Percentiles rank a stretch among this genome's conserved stretches.
These are phyloP conservation scores for Macaranga tanarius DNA, from an alignment of 441 rosid species.

Conservation along the genomic window DNA sequence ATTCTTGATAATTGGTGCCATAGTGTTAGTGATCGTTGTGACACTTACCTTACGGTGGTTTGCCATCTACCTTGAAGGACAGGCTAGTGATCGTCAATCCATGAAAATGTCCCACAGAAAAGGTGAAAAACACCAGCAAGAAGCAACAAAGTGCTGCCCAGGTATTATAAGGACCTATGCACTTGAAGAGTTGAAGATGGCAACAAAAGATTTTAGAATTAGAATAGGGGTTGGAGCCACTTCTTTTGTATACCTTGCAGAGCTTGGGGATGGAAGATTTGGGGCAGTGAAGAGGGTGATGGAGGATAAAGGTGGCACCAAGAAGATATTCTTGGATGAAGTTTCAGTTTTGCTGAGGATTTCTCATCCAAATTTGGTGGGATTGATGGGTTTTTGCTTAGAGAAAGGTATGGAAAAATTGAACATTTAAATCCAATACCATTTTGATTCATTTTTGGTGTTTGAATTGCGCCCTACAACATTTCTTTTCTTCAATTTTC, in stretches of 20 bases:
- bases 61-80: constrained; percentile 23
- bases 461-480: background rate
- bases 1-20: constrained; percentile 34
- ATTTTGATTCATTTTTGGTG: background rate
- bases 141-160: constrained; percentile 6
- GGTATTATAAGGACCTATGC: constrained; percentile 38
- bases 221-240: constrained; percentile 45
- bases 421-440: background rate
- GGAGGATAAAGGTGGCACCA: constrained; percentile 45
- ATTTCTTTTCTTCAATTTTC: too few species aligned
- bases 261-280: constrained; percentile 40
- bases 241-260: constrained; percentile 44
- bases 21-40: constrained; percentile 32
- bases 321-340: constrained; percentile 48
- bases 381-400: constrained; percentile 43
- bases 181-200: constrained; percentile 38
- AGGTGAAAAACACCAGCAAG: background rate
- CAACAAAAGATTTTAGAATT: constrained; percentile 37
- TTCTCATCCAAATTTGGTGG: constrained; percentile 50
- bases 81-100: background rate
- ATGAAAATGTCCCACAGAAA: background rate
- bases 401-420: constrained; percentile 34
- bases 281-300: constrained; percentile 51
- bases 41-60: constrained; percentile 24
- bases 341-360: constrained; percentile 45